A percentile compares a stretch with the other conserved stretches of the same genome.
Evolutionary conservation across 495 filamentous ascomycete species (phyloP).

Genomic region (Mycothermus thermophilus): DNA sequence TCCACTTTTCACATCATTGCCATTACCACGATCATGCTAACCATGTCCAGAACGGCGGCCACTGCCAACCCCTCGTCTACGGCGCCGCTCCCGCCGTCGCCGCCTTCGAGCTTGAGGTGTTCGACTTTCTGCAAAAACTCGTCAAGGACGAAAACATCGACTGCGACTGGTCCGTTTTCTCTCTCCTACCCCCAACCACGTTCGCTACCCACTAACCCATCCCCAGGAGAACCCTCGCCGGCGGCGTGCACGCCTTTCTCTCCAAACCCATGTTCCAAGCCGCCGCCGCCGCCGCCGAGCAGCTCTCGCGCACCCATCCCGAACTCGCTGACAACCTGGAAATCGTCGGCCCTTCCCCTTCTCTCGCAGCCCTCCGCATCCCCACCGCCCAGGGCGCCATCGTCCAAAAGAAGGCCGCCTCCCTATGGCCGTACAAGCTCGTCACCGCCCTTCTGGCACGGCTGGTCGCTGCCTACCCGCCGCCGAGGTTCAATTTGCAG

Average conservation of each 20-base stretch:
- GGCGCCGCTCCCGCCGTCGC: conserved; percentile 35
- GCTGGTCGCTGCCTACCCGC: conserved; percentile 25
- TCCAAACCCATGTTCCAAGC: conserved; percentile 30
- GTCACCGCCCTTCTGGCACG: conserved; percentile 50
- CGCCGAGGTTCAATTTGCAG: conserved; percentile 48
- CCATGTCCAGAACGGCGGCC: conserved; percentile 55
- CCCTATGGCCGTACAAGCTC: conserved; percentile 70
- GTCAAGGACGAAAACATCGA: conserved; percentile 39
- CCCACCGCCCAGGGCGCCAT: conserved; percentile 34
- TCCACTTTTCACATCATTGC: too few relatives aligned
- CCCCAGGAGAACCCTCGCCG: conserved; percentile 19
- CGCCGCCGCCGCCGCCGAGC: conserved; percentile 27
- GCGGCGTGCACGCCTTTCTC: conserved; percentile 40
- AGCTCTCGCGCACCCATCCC: conserved; percentile 35
- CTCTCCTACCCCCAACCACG: background rate
- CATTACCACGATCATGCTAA: too few relatives aligned
- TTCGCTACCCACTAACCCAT: conserved; percentile 4
- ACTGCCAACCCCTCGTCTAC: conserved; percentile 55
- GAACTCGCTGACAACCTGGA: conserved; percentile 30
- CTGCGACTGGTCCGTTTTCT: conserved; percentile 40
- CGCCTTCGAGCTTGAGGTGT: conserved; percentile 51
- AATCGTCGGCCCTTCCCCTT: conserved; percentile 17
- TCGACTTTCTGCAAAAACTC: conserved; percentile 34
- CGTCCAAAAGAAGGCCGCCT: conserved; percentile 32
- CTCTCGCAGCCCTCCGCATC: conserved; percentile 22